Evolutionary conservation across 768 basidiomycete species (phyloP).

Genomic region (Pleurotus citrinopileatus): DNA sequence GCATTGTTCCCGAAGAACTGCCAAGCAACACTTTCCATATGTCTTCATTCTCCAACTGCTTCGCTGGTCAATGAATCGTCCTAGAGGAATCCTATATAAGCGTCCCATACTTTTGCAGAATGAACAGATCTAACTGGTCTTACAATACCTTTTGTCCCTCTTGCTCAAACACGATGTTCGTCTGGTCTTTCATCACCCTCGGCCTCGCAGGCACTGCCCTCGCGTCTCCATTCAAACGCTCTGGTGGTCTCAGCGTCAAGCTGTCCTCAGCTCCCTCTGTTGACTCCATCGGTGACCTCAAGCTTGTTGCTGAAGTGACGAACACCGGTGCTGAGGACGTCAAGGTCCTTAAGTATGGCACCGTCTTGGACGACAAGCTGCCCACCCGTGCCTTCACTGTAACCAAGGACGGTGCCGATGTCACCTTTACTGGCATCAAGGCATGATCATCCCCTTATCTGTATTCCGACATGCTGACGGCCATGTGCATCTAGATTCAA

Average conservation of each 20-base stretch:
- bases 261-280: constrained; percentile 26
- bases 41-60: too few relatives aligned
- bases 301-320: constrained; percentile 37
- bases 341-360: constrained; percentile 38
- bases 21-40: too few relatives aligned
- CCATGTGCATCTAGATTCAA: constrained; percentile 24
- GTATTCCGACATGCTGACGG: neutral
- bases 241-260: constrained; percentile 28
- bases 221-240: constrained; percentile 30
- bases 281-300: constrained; percentile 35
- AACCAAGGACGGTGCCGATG: constrained; percentile 34
- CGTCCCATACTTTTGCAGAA: too few relatives aligned
- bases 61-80: too few relatives aligned
- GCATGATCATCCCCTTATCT: constrained; percentile 17
- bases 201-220: constrained; percentile 24
- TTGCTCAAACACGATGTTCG: constrained; percentile 25
- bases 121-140: too few relatives aligned
- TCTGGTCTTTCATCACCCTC: constrained; percentile 24
- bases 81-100: too few relatives aligned
- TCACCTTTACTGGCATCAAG: constrained; percentile 43
- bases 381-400: constrained; percentile 29
- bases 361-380: constrained; percentile 49
- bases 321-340: constrained; percentile 37
- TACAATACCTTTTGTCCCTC: neutral
- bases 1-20: too few relatives aligned